Base-by-base conservation (phyloP, 495 filamentous ascomycete genomes). In the Cenococcum geophilum region DNA sequence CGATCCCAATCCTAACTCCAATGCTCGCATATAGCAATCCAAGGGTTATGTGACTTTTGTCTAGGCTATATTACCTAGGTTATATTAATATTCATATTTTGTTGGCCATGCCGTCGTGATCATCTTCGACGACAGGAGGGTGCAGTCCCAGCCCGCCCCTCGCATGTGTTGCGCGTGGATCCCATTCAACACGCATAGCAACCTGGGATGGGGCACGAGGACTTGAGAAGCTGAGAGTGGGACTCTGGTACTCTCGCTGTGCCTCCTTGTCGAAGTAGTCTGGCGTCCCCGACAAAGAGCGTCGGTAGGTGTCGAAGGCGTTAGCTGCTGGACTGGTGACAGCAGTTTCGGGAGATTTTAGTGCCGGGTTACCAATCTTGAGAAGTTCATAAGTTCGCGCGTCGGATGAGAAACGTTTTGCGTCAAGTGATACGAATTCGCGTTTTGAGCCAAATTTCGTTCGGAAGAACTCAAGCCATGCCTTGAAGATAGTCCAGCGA, bases 381-480 rank as follows among this genome's bases (percentile, higher is more conserved):
- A 92, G 83, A 85, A 95, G 91, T 76, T 96, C 89, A 79, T 91
- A 95, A 65, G 85, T 83, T 74, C 83, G 82, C 66, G 79, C 76
- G 58, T 88, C 83, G 69, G 79, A 76, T 58, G 85, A 81, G 67
- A 83, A 75, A 52, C 79, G 73, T 60, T 83, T 81, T 23, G 90
- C 91, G 65, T 97, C 92, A 21, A 86, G 86, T 14, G 88, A 92
- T 63, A 95, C 90, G 66, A 95, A 97, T 67, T 97, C 93, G 53
- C 76, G 80, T 69, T 76, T 70, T 61, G 61, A 72, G 60, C 57
- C 63, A 58, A 80, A 77, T 59, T 70, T 66, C 21, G 74, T 65
- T 21, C 74, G 73, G 68, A 88, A 74, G 43, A 92, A 70, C 11
- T 92, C 85, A 40, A 79, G 61, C 93, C 93, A 98, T 56, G 88